Conservation (phyloP, 2,329 filamentous ascomycete species). For the Aureobasidium musti region DNA sequence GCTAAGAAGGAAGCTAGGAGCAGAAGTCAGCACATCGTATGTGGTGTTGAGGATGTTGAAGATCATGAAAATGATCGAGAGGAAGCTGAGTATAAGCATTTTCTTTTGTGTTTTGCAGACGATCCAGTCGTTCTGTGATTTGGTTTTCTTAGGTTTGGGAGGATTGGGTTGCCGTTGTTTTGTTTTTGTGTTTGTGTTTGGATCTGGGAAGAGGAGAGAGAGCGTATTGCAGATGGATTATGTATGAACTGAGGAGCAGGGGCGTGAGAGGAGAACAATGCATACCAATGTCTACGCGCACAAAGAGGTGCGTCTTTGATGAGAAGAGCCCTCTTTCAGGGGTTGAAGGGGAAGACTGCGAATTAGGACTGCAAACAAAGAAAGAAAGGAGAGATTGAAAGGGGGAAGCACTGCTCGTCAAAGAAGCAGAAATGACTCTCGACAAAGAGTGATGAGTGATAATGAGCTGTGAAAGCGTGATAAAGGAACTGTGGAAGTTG, state of each 20-base stretch:
- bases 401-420: not conserved
- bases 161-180: constrained; percentile 6
- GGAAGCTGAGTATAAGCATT: constrained; percentile 3
- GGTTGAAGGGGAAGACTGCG: not conserved
- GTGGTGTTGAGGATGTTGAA: not conserved
- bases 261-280: not conserved
- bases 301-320: constrained; percentile 8
- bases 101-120: constrained; percentile 1
- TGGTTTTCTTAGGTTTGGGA: not conserved
- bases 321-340: not conserved
- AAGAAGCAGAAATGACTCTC: not conserved
- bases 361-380: not conserved
- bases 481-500: not conserved
- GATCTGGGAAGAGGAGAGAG: constrained; percentile 1
- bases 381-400: not conserved
- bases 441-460: not conserved
- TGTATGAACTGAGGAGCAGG: not conserved
- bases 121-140: constrained; percentile 15
- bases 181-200: constrained; percentile 22
- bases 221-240: not conserved
- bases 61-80: constrained; percentile 13
- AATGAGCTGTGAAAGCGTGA: not conserved
- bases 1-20: not conserved
- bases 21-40: not conserved
- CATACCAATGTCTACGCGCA: constrained; percentile 2